These are phyloP conservation scores for Paraphaeosphaeria minitans DNA, from an alignment of 2,329 filamentous ascomycete species.

Conservation along the genomic window DNA sequence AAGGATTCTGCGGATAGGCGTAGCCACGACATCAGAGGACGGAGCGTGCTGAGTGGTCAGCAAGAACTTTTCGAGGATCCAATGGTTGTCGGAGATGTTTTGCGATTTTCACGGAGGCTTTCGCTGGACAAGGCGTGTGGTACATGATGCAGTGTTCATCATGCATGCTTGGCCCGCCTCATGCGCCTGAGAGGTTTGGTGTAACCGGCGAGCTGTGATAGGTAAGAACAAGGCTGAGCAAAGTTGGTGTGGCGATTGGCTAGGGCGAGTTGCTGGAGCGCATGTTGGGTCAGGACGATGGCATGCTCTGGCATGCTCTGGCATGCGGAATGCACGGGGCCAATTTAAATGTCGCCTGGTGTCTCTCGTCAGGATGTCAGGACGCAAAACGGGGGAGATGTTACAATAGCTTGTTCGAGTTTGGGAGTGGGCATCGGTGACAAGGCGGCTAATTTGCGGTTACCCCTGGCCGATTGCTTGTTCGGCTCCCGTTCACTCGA, in stretches of 20 bases:
- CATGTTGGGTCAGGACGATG: background rate
- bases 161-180: background rate
- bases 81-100: background rate
- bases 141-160: constrained; percentile 8
- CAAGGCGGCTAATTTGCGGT: constrained; percentile 5
- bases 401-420: background rate
- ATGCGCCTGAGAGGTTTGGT: background rate
- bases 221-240: constrained; percentile 5
- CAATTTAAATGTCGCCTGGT: constrained; percentile 1
- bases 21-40: background rate
- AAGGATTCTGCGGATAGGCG: constrained; percentile 12
- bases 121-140: background rate
- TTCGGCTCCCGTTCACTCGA: constrained; percentile 10
- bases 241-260: background rate
- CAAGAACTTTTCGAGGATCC: background rate
- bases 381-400: background rate
- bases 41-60: background rate
- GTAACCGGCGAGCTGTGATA: background rate
- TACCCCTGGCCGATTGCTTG: constrained; percentile 3
- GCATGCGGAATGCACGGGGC: background rate
- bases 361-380: background rate
- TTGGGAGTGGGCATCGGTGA: constrained; percentile 4
- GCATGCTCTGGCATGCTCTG: background rate
- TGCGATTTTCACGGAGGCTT: background rate
- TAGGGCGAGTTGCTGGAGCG: background rate